Evolutionary conservation across 2,329 filamentous ascomycete genomes (phyloP), one percentile per base, ranked within the genome.

Genomic region (Tolypocladium sp.): DNA sequence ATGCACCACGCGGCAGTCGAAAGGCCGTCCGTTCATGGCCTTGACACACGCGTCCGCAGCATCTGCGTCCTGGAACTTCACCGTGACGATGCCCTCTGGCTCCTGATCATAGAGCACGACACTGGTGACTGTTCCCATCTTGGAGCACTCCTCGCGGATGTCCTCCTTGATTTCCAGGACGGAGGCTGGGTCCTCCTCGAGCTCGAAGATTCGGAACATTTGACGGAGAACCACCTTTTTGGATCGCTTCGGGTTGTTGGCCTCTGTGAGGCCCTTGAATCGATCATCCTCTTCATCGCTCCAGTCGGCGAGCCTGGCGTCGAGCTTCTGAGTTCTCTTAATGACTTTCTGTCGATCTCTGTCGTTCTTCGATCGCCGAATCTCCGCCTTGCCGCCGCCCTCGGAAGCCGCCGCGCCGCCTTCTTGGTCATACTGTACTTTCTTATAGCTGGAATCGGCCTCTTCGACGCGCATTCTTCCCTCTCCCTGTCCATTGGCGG

Each of bases 81-180:
- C 89, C 58, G 87, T 92, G 10, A 92, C 89, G 42, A 97, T 83
- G 22, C 94, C 94, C 0, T 91, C 89, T 4, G 83, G 76, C 73
- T 99, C 95, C 63, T 87, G 80, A 71, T 99, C 94, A 71, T 89
- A 99, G 20, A 99, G 78, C 3, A 94, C 87, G 46, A 97, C 90
- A 69, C 95, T 97, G 38, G 92, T 96, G 41, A 97, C 91, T 30
- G 87, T 81, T 3, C 94, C 94, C 17, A 94, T 78, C 74, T 95
- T 95, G 60, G 84, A 81, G 71, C 91, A 96, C 74, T 96, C 92
- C 56, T 96, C 91, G 53, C 90, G 84, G 59, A 97, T 90, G 70
- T 99, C 94, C 71, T 96, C 89, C 70, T 95, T 95, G 76, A 97
- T 96, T 63, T 97, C 93, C 42, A 95, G 78, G 61, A 95, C 82